Conservation (phyloP, 768 basidiomycete species). For the Russula abietina region DNA sequence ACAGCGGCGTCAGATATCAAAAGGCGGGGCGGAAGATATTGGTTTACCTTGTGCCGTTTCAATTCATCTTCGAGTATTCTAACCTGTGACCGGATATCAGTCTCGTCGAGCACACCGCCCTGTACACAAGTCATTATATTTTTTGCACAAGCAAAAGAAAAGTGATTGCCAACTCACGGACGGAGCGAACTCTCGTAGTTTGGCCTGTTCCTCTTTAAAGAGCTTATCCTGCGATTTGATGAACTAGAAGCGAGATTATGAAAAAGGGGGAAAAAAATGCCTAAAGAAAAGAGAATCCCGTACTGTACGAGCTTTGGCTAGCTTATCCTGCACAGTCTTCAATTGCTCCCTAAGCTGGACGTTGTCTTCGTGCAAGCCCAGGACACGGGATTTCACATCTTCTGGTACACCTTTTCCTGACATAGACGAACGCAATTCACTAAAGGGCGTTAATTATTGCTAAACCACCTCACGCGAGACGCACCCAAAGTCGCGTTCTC, state of each 20-base stretch:
- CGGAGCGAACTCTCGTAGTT: slow-evolving; percentile 40
- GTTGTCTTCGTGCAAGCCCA: slow-evolving; percentile 75
- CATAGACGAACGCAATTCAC: slow-evolving; percentile 70
- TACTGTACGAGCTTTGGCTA: slow-evolving; percentile 74
- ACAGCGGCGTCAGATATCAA: not conserved
- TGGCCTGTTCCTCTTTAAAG: slow-evolving; percentile 74
- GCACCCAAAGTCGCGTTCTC: slow-evolving; percentile 82
- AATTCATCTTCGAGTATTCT: slow-evolving; percentile 57
- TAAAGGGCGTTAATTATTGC: slow-evolving; percentile 28
- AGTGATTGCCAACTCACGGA: slow-evolving; percentile 36
- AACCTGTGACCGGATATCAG: slow-evolving; percentile 61
- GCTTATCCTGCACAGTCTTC: slow-evolving; percentile 68
- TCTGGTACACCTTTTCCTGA: slow-evolving; percentile 77
- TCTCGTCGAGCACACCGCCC: slow-evolving; percentile 64
- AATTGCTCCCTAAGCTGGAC: slow-evolving; percentile 60
- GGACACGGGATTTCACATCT: slow-evolving; percentile 68
- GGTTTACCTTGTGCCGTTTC: slow-evolving; percentile 28
- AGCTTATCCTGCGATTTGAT: slow-evolving; percentile 89
- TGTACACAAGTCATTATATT: slow-evolving; percentile 25
- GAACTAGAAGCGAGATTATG: slow-evolving; percentile 49
- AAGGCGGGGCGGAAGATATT: not conserved
- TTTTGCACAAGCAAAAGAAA: not conserved
- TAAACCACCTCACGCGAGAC: slow-evolving; percentile 23
- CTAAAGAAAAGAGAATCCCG: slow-evolving; percentile 17
- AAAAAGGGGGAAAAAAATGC: not conserved